Conservation (phyloP, 78 protist genomes). For the Dictyostelium citrinum region DNA sequence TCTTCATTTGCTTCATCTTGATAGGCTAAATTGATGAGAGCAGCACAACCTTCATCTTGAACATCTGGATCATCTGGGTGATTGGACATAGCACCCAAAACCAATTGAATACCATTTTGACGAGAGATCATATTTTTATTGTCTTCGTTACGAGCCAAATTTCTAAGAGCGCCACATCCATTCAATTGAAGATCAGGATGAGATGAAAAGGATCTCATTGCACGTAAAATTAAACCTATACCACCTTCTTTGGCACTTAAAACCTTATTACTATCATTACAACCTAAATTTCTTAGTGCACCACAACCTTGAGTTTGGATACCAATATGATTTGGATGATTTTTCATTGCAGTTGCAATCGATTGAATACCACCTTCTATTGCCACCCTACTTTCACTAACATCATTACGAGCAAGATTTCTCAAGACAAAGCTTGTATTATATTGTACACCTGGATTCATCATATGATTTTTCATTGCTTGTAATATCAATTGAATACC, state of each 20-base stretch:
- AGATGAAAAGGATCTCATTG: slow-evolving; percentile 22
- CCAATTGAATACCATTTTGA: slow-evolving; percentile 61
- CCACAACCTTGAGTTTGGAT: slow-evolving; percentile 77
- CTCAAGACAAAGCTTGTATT: slow-evolving; percentile 61
- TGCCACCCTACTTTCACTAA: slow-evolving; percentile 44
- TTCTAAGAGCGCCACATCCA: slow-evolving; percentile 65
- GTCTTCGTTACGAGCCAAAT: slow-evolving; percentile 53
- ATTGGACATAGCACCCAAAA: slow-evolving; percentile 30
- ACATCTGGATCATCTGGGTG: slow-evolving; percentile 69
- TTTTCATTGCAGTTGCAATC: slow-evolving; percentile 57
- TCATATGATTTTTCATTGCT: slow-evolving; percentile 56
- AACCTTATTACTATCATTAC: slow-evolving; percentile 46
- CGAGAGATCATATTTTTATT: slow-evolving; percentile 47
- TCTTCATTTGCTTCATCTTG: slow-evolving; percentile 67
- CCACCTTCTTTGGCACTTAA: slow-evolving; percentile 56
- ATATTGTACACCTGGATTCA: slow-evolving; percentile 66
- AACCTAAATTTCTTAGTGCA: slow-evolving; percentile 61
- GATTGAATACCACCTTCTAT: slow-evolving; percentile 69
- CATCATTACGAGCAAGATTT: slow-evolving; percentile 59
- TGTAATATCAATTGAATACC: slow-evolving; percentile 43
- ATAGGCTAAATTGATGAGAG: slow-evolving; percentile 50
- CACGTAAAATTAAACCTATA: slow-evolving; percentile 19
- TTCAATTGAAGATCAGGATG: slow-evolving; percentile 62
- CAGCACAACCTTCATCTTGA: slow-evolving; percentile 76
- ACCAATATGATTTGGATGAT: slow-evolving; percentile 69